Percentiles rank a stretch among this genome's conserved stretches.
Conservation (phyloP, 805 yeast genomes). For the Limtongozyma cylindracea region DNA sequence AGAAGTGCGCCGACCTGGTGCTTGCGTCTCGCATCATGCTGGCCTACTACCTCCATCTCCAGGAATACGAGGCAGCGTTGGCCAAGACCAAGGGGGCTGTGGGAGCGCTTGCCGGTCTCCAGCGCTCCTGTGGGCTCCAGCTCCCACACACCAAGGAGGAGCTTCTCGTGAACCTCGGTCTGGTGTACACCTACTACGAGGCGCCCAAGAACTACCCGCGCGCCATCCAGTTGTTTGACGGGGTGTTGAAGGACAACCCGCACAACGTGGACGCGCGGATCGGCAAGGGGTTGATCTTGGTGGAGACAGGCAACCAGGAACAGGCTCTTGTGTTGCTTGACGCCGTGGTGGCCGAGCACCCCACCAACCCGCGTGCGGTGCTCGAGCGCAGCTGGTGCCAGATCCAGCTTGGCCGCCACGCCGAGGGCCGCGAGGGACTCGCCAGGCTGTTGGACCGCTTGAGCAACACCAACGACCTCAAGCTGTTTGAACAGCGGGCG, state of each 20-base stretch:
- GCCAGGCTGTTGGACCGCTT: too few relatives aligned
- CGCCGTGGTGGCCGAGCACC: constrained; percentile 19
- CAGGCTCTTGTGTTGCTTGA: constrained; percentile 28
- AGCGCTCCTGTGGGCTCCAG: constrained; percentile 17
- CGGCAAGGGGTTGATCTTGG: constrained; percentile 60
- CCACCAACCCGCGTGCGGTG: constrained; percentile 30
- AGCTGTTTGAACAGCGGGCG: constrained; percentile 29
- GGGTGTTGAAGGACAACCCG: constrained; percentile 16
- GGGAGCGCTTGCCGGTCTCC: constrained; percentile 20
- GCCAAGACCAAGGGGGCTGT: constrained; percentile 36
- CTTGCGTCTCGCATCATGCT: constrained; percentile 44
- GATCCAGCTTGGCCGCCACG: constrained; percentile 22
- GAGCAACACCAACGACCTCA: constrained; percentile 15
- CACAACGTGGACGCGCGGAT: constrained; percentile 34
- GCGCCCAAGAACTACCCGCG: constrained; percentile 70
- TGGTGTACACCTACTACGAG: constrained; percentile 60
- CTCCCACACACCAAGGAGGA: constrained; percentile 29
- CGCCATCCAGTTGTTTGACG: constrained; percentile 50
- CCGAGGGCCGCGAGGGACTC: constrained; percentile 25
- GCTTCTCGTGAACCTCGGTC: constrained; percentile 41
- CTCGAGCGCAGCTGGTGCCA: constrained; percentile 64
- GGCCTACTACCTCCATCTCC: constrained; percentile 26
- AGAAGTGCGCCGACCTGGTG: constrained; percentile 14
- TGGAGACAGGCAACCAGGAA: constrained; percentile 32
- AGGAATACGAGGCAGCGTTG: constrained; percentile 39